Conservation (phyloP, 2,329 filamentous ascomycete genomes). For the Plenodomus biglobosus region DNA sequence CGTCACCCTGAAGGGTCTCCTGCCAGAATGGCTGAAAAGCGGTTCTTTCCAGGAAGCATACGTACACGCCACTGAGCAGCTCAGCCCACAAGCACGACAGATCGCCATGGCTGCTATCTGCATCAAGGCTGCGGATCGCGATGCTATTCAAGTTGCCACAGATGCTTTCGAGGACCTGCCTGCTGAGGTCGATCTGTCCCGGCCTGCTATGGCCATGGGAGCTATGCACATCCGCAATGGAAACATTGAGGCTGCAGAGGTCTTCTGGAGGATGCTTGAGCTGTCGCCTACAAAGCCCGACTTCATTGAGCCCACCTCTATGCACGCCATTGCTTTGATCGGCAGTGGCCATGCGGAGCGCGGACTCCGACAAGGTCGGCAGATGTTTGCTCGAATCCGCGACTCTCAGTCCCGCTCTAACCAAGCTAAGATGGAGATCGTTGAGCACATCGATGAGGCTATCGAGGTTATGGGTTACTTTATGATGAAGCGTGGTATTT, state of each 20-base stretch:
- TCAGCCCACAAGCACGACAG: constrained; percentile 61
- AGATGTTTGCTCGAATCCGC: constrained; percentile 85
- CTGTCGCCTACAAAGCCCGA: constrained; percentile 62
- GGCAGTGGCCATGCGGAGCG: constrained; percentile 82
- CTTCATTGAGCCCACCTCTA: constrained; percentile 83
- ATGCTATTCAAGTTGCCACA: constrained; percentile 67
- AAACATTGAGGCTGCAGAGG: constrained; percentile 73
- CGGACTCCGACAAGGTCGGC: constrained; percentile 74
- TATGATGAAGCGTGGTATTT: constrained; percentile 55
- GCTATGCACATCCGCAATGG: constrained; percentile 83
- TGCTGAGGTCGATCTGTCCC: constrained; percentile 47
- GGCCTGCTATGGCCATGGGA: constrained; percentile 75
- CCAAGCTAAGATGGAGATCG: constrained; percentile 56
- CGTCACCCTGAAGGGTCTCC: constrained; percentile 72
- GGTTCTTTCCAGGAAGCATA: constrained; percentile 74
- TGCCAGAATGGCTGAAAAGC: constrained; percentile 72
- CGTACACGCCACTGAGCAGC: constrained; percentile 65
- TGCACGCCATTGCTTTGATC: constrained; percentile 88
- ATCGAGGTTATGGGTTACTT: constrained; percentile 68
- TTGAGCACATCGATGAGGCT: constrained; percentile 84
- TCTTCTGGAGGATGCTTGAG: constrained; percentile 76
- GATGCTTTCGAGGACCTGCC: constrained; percentile 55
- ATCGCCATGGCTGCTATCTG: constrained; percentile 73
- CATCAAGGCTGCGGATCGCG: constrained; percentile 75
- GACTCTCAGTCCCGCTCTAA: constrained; percentile 56